phyloP scores from a whole-genome alignment of 768 basidiomycete genomes.

The Agrocybe pediades region DNA sequence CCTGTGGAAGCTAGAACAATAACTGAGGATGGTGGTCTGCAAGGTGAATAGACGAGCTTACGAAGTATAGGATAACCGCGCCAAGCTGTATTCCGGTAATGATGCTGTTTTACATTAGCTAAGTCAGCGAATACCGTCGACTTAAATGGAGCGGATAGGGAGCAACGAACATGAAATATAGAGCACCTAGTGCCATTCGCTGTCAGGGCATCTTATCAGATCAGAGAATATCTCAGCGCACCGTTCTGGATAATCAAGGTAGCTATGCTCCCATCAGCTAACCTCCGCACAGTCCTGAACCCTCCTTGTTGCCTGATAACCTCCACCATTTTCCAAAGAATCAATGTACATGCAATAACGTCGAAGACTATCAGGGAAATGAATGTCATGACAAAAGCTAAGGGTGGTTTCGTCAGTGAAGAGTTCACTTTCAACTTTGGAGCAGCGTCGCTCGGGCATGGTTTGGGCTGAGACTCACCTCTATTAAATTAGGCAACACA shows the following conservation, averaged over 20 bases:
- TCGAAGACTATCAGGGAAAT: neutral
- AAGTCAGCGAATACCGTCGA: neutral
- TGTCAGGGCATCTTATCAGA: neutral
- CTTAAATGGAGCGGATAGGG: too few relatives aligned
- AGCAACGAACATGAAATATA: constrained; percentile 1
- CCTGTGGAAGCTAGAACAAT: neutral
- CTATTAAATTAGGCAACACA: neutral
- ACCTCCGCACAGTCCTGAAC: too few relatives aligned
- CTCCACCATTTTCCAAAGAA: neutral
- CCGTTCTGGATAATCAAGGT: neutral
- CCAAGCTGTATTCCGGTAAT: neutral
- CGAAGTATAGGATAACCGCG: neutral
- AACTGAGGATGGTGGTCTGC: neutral
- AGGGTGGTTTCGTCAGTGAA: too few relatives aligned
- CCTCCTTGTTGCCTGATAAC: neutral
- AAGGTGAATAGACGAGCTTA: neutral
- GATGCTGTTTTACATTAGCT: neutral
- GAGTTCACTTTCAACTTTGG: too few relatives aligned
- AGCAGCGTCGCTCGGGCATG: too few relatives aligned
- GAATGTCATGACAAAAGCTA: neutral
- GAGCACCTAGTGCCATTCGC: neutral
- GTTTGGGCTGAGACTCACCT: too few relatives aligned
- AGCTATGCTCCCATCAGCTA: neutral
- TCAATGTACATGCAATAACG: neutral
- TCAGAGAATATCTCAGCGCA: neutral